Evolutionary conservation across 78 protist genomes (phyloP).

Genomic region (slime mould (Dictyostelium discoideum)): DNA sequence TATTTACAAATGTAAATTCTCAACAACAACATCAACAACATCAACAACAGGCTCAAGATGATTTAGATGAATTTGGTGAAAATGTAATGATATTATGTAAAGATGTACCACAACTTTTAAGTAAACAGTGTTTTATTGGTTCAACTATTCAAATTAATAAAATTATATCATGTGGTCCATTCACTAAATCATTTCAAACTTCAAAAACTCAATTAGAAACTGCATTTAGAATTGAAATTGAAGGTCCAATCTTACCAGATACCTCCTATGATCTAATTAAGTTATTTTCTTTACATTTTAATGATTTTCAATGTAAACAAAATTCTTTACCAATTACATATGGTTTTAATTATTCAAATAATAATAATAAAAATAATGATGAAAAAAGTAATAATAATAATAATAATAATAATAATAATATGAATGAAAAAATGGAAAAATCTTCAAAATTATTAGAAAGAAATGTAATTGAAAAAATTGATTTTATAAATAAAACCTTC

Average conservation of each 20-base stretch:
- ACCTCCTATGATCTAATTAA: background rate
- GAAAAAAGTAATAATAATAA: background rate
- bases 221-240: slow-evolving; percentile 34
- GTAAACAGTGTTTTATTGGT: slow-evolving; percentile 29
- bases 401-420: background rate
- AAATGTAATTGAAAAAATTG: slow-evolving; percentile 12
- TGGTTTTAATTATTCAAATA: slow-evolving; percentile 30
- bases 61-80: background rate
- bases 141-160: slow-evolving; percentile 4
- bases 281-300: background rate
- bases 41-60: background rate
- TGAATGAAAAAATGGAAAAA: background rate
- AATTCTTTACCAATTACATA: background rate
- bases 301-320: slow-evolving; percentile 27
- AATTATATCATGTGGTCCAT: slow-evolving; percentile 23
- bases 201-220: background rate
- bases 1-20: background rate
- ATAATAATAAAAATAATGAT: background rate
- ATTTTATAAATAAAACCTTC: background rate
- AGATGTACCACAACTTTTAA: slow-evolving; percentile 41
- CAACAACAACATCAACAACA: background rate
- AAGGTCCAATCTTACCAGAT: slow-evolving; percentile 60
- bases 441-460: slow-evolving; percentile 24
- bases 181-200: slow-evolving; percentile 1
- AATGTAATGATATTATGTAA: background rate